A percentile compares a stretch with the other conserved stretches of the same genome.
Conservation (phyloP, 2,329 filamentous ascomycete genomes). For the Mariannaea sp. region DNA sequence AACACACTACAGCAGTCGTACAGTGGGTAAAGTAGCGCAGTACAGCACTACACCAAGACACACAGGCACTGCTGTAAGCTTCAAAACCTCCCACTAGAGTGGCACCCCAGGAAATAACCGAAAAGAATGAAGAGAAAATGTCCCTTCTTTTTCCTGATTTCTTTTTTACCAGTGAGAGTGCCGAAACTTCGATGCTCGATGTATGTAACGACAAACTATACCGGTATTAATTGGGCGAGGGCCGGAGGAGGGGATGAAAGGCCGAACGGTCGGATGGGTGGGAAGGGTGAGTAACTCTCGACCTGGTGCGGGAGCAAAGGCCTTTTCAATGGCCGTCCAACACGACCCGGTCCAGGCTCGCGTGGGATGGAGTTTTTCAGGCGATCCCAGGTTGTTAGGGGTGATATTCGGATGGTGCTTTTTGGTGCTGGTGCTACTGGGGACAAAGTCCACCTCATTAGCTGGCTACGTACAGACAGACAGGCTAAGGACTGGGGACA, state of each 20-base stretch:
- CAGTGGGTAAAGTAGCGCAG: conserved; percentile 4
- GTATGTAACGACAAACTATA: conserved; percentile 12
- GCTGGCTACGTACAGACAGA: conserved; percentile 1
- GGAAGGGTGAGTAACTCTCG: conserved; percentile 37
- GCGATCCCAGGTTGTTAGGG: conserved; percentile 43
- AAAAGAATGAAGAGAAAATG: conserved; percentile 23
- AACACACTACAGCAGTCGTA: conserved; percentile 12
- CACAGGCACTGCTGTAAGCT: background rate
- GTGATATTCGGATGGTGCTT: conserved; percentile 38
- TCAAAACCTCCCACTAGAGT: conserved; percentile 10
- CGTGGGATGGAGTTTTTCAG: conserved; percentile 38
- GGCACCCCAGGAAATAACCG: background rate
- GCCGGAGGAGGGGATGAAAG: conserved; percentile 9
- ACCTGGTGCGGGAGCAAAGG: conserved; percentile 44
- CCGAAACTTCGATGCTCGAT: conserved; percentile 3
- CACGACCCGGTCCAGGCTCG: conserved; percentile 31
- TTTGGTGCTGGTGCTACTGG: conserved; percentile 21
- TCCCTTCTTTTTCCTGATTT: conserved; percentile 16
- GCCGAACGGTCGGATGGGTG: conserved; percentile 39
- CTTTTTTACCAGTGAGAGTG: conserved; percentile 13
- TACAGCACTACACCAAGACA: conserved; percentile 8
- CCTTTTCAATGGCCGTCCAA: conserved; percentile 48
- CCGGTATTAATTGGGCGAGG: conserved; percentile 16
- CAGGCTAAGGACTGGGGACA: conserved; percentile 4
- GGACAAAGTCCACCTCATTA: conserved; percentile 7